phyloP scores from a whole-genome alignment of 768 basidiomycete genomes.

The Leccinum variicolor region DNA sequence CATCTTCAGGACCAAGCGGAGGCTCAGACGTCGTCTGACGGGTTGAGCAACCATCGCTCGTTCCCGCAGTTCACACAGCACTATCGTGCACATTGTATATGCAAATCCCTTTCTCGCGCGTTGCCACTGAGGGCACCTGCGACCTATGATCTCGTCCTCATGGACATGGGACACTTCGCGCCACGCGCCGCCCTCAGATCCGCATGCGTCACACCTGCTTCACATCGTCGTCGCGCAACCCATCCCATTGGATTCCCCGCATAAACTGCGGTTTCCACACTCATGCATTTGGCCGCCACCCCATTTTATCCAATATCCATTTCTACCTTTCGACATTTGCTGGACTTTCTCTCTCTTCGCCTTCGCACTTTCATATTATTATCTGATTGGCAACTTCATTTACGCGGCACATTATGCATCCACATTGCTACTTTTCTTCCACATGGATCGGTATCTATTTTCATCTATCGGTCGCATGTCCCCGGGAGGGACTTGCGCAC shows the following conservation, averaged over 20 bases:
- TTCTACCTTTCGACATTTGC: constrained; percentile 3
- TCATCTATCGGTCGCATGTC: constrained; percentile 22
- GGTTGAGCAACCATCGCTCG: constrained; percentile 15
- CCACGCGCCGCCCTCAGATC: constrained; percentile 21
- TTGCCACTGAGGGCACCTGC: constrained; percentile 23
- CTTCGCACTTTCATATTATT: constrained; percentile 25
- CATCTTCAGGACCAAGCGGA: constrained; percentile 51
- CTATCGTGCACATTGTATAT: constrained; percentile 18
- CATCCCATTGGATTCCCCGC: constrained; percentile 20
- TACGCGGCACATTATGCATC: constrained; percentile 27
- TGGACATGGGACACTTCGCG: constrained; percentile 23
- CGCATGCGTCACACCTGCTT: constrained; percentile 22
- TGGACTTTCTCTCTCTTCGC: constrained; percentile 12
- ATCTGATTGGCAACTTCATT: constrained; percentile 23
- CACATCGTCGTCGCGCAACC: constrained; percentile 12
- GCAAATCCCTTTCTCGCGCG: constrained; percentile 22
- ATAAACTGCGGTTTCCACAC: constrained; percentile 11
- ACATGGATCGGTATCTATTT: constrained; percentile 29
- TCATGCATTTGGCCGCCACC: not conserved
- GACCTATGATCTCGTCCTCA: constrained; percentile 17
- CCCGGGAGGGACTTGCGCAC: constrained; percentile 25
- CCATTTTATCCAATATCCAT: not conserved
- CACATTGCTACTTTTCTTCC: constrained; percentile 24
- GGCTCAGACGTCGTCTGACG: constrained; percentile 29
- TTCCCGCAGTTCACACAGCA: constrained; percentile 13